phyloP scores from a whole-genome alignment of 176 grass and related monocot genomes.

The Puya raimondii region DNA sequence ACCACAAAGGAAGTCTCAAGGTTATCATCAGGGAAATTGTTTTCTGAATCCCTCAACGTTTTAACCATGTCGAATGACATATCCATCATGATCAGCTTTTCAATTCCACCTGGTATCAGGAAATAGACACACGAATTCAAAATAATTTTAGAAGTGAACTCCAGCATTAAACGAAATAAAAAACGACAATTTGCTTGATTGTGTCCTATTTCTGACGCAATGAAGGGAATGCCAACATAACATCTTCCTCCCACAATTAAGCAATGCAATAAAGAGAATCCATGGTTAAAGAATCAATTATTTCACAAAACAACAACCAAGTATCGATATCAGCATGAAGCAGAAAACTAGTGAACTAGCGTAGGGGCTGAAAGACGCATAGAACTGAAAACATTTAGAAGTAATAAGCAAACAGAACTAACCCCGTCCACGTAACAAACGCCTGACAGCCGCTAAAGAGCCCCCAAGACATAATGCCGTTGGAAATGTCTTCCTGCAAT shows the following conservation, averaged over 20 bases:
- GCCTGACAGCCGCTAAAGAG: slow-evolving; percentile 52
- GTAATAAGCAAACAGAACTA: slow-evolving; percentile 17
- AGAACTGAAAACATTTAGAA: neutral
- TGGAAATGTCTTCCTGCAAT: slow-evolving; percentile 74
- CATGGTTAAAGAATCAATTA: too few relatives aligned
- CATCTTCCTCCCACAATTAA: too few relatives aligned
- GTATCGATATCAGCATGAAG: neutral
- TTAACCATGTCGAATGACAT: slow-evolving; percentile 83
- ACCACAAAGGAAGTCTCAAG: slow-evolving; percentile 49
- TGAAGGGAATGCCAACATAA: too few relatives aligned
- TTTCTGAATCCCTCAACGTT: slow-evolving; percentile 48
- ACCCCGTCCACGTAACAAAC: slow-evolving; percentile 63
- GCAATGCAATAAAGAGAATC: too few relatives aligned
- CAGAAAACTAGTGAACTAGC: neutral
- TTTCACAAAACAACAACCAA: too few relatives aligned
- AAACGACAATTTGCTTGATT: too few relatives aligned
- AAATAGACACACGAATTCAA: neutral
- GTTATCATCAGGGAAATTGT: slow-evolving; percentile 14
- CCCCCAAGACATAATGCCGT: slow-evolving; percentile 71
- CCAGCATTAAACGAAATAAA: neutral
- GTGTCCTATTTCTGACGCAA: too few relatives aligned
- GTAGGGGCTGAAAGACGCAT: neutral
- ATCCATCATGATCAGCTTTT: slow-evolving; percentile 95
- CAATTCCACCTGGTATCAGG: slow-evolving; percentile 61
- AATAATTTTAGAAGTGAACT: neutral